These are phyloP conservation scores for Cladophialophora immunda DNA, from an alignment of 2,329 filamentous ascomycete genomes.

Conservation along the genomic window DNA sequence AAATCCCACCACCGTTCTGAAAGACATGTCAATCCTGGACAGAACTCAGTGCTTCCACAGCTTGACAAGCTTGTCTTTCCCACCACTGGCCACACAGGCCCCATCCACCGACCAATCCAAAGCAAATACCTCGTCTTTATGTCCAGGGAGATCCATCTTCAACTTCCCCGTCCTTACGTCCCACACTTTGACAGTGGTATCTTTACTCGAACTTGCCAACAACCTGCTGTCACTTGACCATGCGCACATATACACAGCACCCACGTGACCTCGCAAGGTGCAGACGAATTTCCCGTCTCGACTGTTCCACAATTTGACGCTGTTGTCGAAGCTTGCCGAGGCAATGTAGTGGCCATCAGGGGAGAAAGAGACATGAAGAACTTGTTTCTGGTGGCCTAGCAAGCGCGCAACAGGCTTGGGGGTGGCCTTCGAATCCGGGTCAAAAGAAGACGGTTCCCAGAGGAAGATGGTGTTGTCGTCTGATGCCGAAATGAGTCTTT, in stretches of 20 bases:
- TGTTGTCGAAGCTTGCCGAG: conserved; percentile 90
- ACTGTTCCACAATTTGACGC: conserved; percentile 90
- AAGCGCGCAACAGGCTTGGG: conserved; percentile 88
- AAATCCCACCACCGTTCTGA: background rate
- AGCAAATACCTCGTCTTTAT: conserved; percentile 91
- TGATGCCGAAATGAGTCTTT: conserved; percentile 86
- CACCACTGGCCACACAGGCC: conserved; percentile 85
- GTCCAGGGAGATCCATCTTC: conserved; percentile 82
- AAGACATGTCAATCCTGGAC: background rate
- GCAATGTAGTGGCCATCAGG: conserved; percentile 89
- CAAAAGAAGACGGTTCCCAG: conserved; percentile 75
- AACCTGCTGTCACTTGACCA: conserved; percentile 94
- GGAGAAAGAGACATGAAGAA: conserved; percentile 94
- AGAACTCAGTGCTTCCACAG: conserved; percentile 67
- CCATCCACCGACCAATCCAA: conserved; percentile 96
- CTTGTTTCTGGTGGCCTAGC: conserved; percentile 94
- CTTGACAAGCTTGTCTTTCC: conserved; percentile 82
- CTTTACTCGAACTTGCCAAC: conserved; percentile 86
- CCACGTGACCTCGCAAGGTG: conserved; percentile 88
- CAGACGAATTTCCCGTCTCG: conserved; percentile 83
- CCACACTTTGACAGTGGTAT: conserved; percentile 95
- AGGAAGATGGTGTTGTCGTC: conserved; percentile 98
- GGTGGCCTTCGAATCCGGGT: conserved; percentile 54
- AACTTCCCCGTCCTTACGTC: conserved; percentile 86
- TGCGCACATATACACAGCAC: conserved; percentile 88